These are phyloP conservation scores for Fomitiporia mediterranea DNA, from an alignment of 1,284 basidiomycete genomes.

Conservation along the genomic window DNA sequence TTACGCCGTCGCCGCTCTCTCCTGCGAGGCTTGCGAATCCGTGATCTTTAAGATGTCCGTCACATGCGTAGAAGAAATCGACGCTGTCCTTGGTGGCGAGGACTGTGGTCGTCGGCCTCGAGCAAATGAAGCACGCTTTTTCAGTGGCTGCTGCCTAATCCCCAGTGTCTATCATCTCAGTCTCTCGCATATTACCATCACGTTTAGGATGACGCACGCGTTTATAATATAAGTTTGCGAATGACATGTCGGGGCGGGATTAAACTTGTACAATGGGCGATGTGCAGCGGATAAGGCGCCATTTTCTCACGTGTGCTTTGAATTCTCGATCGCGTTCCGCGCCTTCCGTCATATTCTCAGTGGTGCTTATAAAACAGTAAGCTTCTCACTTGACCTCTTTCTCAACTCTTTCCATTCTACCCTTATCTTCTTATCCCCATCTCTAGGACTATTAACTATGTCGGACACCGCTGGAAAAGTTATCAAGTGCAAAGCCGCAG, in stretches of 20 bases:
- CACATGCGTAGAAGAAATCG: constrained; percentile 76
- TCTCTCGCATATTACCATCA: constrained; percentile 16
- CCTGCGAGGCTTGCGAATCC: constrained; percentile 61
- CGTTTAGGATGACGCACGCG: constrained; percentile 46
- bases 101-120: constrained; percentile 67
- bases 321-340: not conserved
- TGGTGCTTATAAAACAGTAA: not conserved
- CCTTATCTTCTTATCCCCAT: constrained; percentile 6
- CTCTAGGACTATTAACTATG: constrained; percentile 43
- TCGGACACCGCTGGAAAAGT: constrained; percentile 64
- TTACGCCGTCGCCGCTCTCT: constrained; percentile 35
- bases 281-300: constrained; percentile 6
- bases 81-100: constrained; percentile 67
- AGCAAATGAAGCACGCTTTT: constrained; percentile 68
- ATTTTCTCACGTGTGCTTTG: not conserved
- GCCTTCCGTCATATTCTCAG: not conserved
- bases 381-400: constrained; percentile 8
- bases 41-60: constrained; percentile 59
- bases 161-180: constrained; percentile 17
- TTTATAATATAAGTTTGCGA: constrained; percentile 77
- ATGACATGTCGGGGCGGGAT: constrained; percentile 45
- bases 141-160: constrained; percentile 59
- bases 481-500: constrained; percentile 92
- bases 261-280: not conserved
- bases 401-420: constrained; percentile 6